Base-by-base conservation (phyloP, 306 rosid species). In the Fagus crenata region DNA sequence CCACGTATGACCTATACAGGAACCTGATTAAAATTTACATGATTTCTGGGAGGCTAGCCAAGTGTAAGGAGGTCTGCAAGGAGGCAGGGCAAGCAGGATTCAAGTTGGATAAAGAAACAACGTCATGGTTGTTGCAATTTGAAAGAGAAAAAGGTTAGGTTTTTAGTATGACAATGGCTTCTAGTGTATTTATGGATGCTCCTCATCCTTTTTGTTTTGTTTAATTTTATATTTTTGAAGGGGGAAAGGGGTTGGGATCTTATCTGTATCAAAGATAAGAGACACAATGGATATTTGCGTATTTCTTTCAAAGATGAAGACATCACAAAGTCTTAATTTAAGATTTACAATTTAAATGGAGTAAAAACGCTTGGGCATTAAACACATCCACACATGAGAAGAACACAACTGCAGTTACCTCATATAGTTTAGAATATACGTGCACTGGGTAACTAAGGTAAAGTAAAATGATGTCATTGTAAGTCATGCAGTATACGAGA, bases 1-100 rank as follows among this genome's bases (percentile, higher is more conserved):
- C 81, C 22, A 86, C 93, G 41, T 90, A 75, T 68, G 93, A 85
- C 49, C 53, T 90, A 61, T 95, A 90, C 80, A 78, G 81, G 79
- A 92, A 85, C 75, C 41, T 95, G 89, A 88, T 90, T 73, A 82
- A 76, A 67, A 89, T 92, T 68, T 90, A 89, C 84, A 65, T 77
- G 86, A 87, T 77, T 83, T 82, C 90, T 2, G 96, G 93, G 80
- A 85, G 97, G 90, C 72, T 81, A 22, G 96, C 93, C 4, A 94
- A 86, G 80, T 89, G 96, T 81, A 89, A 67, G 79, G 91, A 92
- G 61, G 78, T 90, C 43, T 81, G 86, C 79, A 90, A 79, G 84
- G 96, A 93, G 82, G 93, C 90, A 7, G 92, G 92, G 77, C 32
- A 74, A 49, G 90, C 89, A 6, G 96, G 98, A 75, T 88, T 86